Percentiles rank a stretch among this genome's conserved stretches.
These are phyloP conservation scores for Cordyceps militaris DNA, from an alignment of 2,329 filamentous ascomycete genomes.

Conservation along the genomic window DNA sequence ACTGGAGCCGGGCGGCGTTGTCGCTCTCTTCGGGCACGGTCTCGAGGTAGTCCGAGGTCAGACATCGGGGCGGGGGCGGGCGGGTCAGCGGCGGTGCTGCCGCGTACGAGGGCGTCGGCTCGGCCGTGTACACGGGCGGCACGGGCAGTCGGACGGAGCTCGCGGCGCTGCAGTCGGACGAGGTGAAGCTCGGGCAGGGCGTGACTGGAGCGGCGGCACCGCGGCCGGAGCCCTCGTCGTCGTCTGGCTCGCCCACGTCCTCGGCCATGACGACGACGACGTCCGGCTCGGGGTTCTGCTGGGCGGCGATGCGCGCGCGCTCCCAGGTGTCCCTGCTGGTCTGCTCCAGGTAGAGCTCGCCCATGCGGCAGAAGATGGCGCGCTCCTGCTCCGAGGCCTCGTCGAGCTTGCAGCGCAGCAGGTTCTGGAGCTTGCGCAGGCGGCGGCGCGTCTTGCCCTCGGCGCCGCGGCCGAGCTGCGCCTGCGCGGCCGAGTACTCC, in stretches of 20 bases:
- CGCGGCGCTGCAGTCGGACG: conserved; percentile 9
- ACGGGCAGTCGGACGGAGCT: not conserved
- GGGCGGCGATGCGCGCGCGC: not conserved
- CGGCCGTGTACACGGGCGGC: not conserved
- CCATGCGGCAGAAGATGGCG: conserved; percentile 37
- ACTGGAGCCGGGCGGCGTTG: not conserved
- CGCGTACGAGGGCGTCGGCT: not conserved
- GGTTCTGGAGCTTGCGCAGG: conserved; percentile 34
- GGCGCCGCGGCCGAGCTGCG: conserved; percentile 20
- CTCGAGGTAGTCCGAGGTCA: not conserved
- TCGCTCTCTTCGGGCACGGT: not conserved
- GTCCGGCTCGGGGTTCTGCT: not conserved
- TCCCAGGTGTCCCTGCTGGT: conserved; percentile 36
- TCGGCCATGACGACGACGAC: not conserved
- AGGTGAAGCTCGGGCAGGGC: conserved; percentile 13
- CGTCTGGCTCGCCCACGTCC: not conserved
- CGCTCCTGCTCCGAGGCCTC: conserved; percentile 40
- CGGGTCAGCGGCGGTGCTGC: not conserved
- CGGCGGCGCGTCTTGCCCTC: conserved; percentile 23
- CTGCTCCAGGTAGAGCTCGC: conserved; percentile 43
- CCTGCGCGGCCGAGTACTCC: conserved; percentile 32
- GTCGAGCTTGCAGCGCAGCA: conserved; percentile 36
- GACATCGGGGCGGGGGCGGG: not conserved
- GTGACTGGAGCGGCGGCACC: conserved; percentile 13
- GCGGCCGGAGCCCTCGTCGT: conserved; percentile 18